Percentiles rank a stretch among this genome's conserved stretches.
Evolutionary conservation across 1,284 basidiomycete species (phyloP).

Genomic region (Takashimella koratensis): DNA sequence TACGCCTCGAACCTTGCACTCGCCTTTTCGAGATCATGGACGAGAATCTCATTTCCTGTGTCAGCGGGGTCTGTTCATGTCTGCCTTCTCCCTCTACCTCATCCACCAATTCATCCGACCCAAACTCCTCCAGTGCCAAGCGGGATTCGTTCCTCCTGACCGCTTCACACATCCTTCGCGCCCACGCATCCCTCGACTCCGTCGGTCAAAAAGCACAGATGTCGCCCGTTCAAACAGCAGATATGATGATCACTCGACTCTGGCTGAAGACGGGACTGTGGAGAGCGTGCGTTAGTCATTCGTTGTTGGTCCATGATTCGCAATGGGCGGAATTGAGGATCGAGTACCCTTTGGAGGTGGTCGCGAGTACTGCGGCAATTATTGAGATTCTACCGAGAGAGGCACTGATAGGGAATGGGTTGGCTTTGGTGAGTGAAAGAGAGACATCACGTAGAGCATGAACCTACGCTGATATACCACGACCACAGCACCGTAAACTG

Average conservation of each 20-base stretch:
- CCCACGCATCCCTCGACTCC: neutral
- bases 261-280: slow-evolving; percentile 4
- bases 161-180: neutral
- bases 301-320: neutral
- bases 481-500: too few species aligned
- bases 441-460: too few species aligned
- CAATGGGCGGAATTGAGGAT: neutral
- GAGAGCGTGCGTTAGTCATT: slow-evolving; percentile 2
- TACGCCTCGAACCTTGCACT: neutral
- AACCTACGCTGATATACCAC: too few species aligned
- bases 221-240: neutral
- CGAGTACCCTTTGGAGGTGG: slow-evolving; percentile 1
- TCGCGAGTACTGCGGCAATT: neutral
- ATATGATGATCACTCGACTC: neutral
- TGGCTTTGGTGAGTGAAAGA: neutral
- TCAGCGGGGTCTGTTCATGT: neutral
- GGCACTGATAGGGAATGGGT: neutral
- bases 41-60: neutral
- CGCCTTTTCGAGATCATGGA: slow-evolving; percentile 2
- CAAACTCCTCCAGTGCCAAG: too few species aligned
- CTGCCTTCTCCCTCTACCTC: neutral
- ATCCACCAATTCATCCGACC: too few species aligned
- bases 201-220: neutral
- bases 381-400: neutral
- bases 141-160: too few species aligned